Percentiles rank a stretch among this genome's conserved stretches.
phyloP scores from a whole-genome alignment of 192 early-diverging fungal genomes.

The Coemansia sp. region DNA sequence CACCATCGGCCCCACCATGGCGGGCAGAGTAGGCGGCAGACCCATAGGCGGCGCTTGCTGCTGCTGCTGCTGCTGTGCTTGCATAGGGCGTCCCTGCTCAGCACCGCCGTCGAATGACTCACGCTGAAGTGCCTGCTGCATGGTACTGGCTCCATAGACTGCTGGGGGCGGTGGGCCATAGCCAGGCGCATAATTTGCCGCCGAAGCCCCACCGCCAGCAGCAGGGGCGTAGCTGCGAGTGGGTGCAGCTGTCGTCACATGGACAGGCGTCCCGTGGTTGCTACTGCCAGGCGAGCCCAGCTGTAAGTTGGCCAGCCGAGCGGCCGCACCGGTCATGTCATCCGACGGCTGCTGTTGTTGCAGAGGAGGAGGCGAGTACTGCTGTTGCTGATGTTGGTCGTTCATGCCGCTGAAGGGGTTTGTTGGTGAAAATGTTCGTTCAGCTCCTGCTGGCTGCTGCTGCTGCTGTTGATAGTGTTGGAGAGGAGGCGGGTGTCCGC shows the following conservation, averaged over 20 bases:
- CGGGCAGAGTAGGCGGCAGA: constrained; percentile 20
- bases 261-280: constrained; percentile 16
- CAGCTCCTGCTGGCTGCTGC: constrained; percentile 9
- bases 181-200: constrained; percentile 43
- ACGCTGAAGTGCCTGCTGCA: constrained; percentile 1
- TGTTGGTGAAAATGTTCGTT: constrained; percentile 41
- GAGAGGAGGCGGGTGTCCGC: constrained; percentile 23
- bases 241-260: constrained; percentile 13
- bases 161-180: constrained; percentile 40
- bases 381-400: constrained; percentile 21
- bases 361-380: not conserved
- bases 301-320: constrained; percentile 53
- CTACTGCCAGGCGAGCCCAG: constrained; percentile 23
- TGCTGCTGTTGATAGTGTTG: constrained; percentile 3
- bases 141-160: constrained; percentile 4
- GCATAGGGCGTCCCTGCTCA: not conserved
- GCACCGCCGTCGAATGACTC: constrained; percentile 5
- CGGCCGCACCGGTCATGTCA: constrained; percentile 33
- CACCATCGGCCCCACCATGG: constrained; percentile 53
- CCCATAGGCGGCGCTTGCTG: constrained; percentile 19
- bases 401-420: constrained; percentile 51
- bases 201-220: not conserved
- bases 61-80: not conserved
- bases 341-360: constrained; percentile 20
- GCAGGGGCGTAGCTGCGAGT: constrained; percentile 8